Evolutionary conservation across 768 basidiomycete species (phyloP).

Genomic region (Gymnopilus dilepis): DNA sequence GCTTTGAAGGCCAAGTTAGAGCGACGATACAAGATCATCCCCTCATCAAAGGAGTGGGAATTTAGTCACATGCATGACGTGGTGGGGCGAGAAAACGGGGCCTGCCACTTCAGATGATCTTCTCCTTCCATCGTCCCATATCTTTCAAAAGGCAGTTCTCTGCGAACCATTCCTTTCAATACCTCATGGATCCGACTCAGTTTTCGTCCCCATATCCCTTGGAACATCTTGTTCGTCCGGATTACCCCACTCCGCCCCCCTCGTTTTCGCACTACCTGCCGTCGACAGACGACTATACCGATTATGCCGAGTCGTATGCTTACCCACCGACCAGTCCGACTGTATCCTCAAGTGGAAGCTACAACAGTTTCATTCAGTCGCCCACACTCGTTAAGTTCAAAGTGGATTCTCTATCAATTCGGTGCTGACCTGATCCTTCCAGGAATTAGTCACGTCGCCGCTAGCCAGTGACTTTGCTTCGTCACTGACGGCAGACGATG

Average conservation of each 20-base stretch:
- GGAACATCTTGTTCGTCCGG: not conserved
- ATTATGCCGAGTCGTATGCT: not conserved
- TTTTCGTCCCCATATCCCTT: not conserved
- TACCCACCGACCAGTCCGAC: constrained; percentile 2
- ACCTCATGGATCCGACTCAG: constrained; percentile 1
- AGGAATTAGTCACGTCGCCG: constrained; percentile 5
- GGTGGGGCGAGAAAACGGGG: not conserved
- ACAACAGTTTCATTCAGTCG: not conserved
- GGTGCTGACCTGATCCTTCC: not conserved
- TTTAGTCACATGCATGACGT: not conserved
- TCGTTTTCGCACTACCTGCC: constrained; percentile 2
- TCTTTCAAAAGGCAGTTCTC: not conserved
- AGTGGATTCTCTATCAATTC: no score
- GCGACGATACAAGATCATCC: not conserved
- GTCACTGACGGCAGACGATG: not conserved
- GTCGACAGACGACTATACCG: not conserved
- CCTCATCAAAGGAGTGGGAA: constrained; percentile 12
- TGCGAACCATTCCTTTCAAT: not conserved
- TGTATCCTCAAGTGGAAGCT: not conserved
- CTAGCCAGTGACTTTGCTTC: not conserved
- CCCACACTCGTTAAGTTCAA: constrained; percentile 4
- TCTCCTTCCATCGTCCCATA: not conserved
- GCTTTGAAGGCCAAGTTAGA: no score
- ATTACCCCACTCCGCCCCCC: constrained; percentile 8
- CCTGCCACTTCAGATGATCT: constrained; percentile 10